Conservation (phyloP, 108 stramenopile species). For the Asterionellopsis glacialis region DNA sequence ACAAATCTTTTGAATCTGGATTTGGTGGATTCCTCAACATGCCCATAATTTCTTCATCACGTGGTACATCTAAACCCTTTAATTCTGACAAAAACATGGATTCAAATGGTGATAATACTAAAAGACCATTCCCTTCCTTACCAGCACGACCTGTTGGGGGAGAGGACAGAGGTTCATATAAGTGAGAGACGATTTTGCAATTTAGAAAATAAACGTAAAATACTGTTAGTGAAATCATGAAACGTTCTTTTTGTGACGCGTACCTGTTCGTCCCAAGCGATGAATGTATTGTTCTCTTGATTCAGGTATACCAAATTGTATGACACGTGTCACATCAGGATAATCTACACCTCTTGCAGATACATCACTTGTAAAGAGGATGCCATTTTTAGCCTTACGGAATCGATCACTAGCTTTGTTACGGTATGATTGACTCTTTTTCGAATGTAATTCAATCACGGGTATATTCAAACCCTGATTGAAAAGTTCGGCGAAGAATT, state of each 20-base stretch:
- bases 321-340: slow-evolving; percentile 46
- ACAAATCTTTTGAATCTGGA: background rate
- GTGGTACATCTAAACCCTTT: slow-evolving; percentile 6
- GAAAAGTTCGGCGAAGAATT: slow-evolving; percentile 78
- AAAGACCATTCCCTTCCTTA: slow-evolving; percentile 52
- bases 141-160: slow-evolving; percentile 60
- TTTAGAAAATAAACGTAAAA: too few relatives aligned
- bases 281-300: slow-evolving; percentile 88
- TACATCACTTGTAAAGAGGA: slow-evolving; percentile 88
- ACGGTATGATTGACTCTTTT: slow-evolving; percentile 78
- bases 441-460: slow-evolving; percentile 83
- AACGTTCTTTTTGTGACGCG: too few relatives aligned
- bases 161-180: too few relatives aligned
- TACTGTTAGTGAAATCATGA: too few relatives aligned
- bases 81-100: slow-evolving; percentile 16
- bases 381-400: slow-evolving; percentile 31
- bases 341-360: slow-evolving; percentile 88
- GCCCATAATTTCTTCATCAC: background rate
- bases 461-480: slow-evolving; percentile 31
- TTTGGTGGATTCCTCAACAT: slow-evolving; percentile 3
- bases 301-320: slow-evolving; percentile 69
- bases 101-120: slow-evolving; percentile 59
- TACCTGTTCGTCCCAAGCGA: slow-evolving; percentile 91
- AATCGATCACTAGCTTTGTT: slow-evolving; percentile 56
- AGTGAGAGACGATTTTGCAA: too few relatives aligned